Percentiles rank a stretch among this genome's conserved stretches.
Conservation (phyloP, 2,329 filamentous ascomycete species). For the Mycocentrospora acerina region DNA sequence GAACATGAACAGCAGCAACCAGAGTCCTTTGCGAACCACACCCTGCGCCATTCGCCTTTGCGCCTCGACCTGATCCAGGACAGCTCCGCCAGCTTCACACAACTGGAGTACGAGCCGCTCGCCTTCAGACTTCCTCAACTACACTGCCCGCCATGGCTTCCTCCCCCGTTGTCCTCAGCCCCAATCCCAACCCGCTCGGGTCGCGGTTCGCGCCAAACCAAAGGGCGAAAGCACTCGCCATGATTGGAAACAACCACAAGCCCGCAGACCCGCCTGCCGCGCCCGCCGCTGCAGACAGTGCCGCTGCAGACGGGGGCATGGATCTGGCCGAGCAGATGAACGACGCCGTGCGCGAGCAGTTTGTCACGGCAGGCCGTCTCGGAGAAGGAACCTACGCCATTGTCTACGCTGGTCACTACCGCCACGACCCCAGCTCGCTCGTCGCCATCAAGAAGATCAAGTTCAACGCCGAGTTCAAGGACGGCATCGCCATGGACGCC, state of each 20-base stretch:
- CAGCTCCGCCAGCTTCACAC: too few species aligned
- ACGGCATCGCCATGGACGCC: slow-evolving; percentile 91
- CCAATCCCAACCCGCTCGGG: slow-evolving; percentile 27
- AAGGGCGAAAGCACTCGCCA: slow-evolving; percentile 34
- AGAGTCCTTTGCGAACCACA: not conserved
- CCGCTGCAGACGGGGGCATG: slow-evolving; percentile 21
- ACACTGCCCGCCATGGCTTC: slow-evolving; percentile 20
- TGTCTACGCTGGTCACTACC: slow-evolving; percentile 85
- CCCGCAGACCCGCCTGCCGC: slow-evolving; percentile 11
- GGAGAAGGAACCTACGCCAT: slow-evolving; percentile 97
- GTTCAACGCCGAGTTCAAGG: slow-evolving; percentile 78
- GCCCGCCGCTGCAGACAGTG: slow-evolving; percentile 10
- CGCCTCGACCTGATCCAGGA: slow-evolving; percentile 8
- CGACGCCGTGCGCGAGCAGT: slow-evolving; percentile 69
- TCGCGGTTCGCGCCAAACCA: slow-evolving; percentile 17
- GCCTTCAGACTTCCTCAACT: slow-evolving; percentile 1
- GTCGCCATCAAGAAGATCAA: slow-evolving; percentile 97
- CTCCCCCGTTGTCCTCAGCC: slow-evolving; percentile 30
- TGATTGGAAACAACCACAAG: slow-evolving; percentile 27
- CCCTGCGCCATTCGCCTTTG: not conserved
- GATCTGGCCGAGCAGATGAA: slow-evolving; percentile 54
- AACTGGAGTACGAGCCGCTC: too few species aligned
- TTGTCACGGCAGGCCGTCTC: slow-evolving; percentile 88
- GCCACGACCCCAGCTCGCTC: slow-evolving; percentile 67
- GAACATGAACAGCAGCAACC: not conserved